Conservation (phyloP, 345 rosid genomes). For the Hibiscus trionum region DNA sequence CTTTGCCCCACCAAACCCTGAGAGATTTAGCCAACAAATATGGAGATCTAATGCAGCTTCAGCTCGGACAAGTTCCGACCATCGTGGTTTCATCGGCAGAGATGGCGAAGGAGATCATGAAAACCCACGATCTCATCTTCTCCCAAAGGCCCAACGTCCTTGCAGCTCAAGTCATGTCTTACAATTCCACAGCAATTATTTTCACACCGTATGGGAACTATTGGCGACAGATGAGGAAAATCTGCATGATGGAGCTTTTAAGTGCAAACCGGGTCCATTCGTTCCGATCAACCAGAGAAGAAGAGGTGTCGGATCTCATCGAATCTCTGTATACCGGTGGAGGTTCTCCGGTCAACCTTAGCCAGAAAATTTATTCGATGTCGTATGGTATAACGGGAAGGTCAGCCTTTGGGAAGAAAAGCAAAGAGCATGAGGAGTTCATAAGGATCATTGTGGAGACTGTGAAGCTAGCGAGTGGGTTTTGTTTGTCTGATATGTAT, state of each 20-base stretch:
- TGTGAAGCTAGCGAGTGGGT: not conserved
- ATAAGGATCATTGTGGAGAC: not conserved
- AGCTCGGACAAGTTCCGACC: slow-evolving; percentile 5
- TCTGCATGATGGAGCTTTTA: slow-evolving; percentile 6
- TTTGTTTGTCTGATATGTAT: slow-evolving; percentile 15
- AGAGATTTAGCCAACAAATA: not conserved
- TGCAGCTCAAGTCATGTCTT: not conserved
- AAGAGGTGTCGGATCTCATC: not conserved
- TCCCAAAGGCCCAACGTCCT: slow-evolving; percentile 13
- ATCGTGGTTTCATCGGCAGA: slow-evolving; percentile 22
- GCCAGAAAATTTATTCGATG: not conserved
- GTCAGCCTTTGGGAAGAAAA: not conserved
- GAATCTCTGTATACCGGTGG: not conserved
- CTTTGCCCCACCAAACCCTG: not conserved
- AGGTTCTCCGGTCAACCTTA: not conserved
- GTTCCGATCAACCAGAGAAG: not conserved
- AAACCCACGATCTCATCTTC: slow-evolving; percentile 24
- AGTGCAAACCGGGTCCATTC: slow-evolving; percentile 4
- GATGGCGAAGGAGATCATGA: slow-evolving; percentile 24
- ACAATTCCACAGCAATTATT: not conserved
- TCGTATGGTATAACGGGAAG: not conserved
- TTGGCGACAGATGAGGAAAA: slow-evolving; percentile 8
- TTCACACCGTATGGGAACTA: slow-evolving; percentile 10
- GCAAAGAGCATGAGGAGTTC: not conserved
- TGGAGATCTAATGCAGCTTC: not conserved